Percentiles rank a stretch among this genome's conserved stretches.
Conservation (phyloP, 192 early-diverging fungal genomes). For the Coemansia sp. region DNA sequence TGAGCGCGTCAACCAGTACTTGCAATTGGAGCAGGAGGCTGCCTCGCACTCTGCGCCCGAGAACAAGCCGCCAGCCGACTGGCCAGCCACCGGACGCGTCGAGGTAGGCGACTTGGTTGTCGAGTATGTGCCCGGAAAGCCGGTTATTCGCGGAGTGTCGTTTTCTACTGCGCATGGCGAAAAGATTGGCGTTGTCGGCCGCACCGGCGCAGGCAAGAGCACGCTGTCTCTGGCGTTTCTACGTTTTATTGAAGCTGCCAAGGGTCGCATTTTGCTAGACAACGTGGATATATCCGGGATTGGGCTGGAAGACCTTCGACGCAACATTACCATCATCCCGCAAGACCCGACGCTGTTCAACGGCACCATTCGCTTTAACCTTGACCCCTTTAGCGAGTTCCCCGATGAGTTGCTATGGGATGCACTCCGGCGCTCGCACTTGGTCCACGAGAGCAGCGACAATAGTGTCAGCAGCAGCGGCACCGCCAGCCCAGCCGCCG, state of each 20-base stretch:
- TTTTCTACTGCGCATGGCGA: conserved; percentile 44
- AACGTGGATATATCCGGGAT: conserved; percentile 64
- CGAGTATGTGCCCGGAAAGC: conserved; percentile 48
- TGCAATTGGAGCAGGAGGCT: conserved; percentile 71
- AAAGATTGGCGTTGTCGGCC: conserved; percentile 49
- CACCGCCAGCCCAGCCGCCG: background rate
- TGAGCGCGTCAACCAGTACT: conserved; percentile 79
- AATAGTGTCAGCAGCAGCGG: conserved; percentile 4
- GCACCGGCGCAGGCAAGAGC: conserved; percentile 67
- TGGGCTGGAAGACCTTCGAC: conserved; percentile 69
- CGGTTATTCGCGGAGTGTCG: conserved; percentile 34
- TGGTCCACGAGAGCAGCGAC: conserved; percentile 8
- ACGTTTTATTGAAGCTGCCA: conserved; percentile 66
- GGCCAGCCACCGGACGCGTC: conserved; percentile 69
- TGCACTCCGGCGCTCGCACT: conserved; percentile 6
- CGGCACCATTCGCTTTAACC: conserved; percentile 63
- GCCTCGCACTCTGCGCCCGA: conserved; percentile 56
- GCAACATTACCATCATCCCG: conserved; percentile 71
- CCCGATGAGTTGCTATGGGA: conserved; percentile 59
- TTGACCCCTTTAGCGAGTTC: conserved; percentile 76
- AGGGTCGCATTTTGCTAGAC: conserved; percentile 69
- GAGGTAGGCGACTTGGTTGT: conserved; percentile 49
- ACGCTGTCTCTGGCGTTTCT: conserved; percentile 68
- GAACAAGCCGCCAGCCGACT: conserved; percentile 51
- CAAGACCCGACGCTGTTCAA: conserved; percentile 59